Evolutionary conservation across 805 yeast genomes (phyloP).

Genomic region (Jamesozyma hellenica): DNA sequence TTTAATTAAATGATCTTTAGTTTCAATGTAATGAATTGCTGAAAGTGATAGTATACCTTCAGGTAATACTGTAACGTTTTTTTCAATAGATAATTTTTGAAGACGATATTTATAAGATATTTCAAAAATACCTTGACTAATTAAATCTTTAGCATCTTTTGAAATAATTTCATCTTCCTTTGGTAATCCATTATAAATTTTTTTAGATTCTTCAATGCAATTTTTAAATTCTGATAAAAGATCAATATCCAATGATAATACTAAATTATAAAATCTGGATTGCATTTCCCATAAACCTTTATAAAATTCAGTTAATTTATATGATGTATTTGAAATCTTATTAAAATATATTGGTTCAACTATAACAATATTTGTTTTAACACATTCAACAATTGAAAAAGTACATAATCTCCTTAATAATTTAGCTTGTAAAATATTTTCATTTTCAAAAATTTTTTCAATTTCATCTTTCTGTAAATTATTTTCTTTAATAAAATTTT

Average conservation of each 20-base stretch:
- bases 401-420: slow-evolving; percentile 56
- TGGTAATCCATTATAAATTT: slow-evolving; percentile 33
- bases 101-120: slow-evolving; percentile 30
- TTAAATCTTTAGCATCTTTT: slow-evolving; percentile 26
- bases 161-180: slow-evolving; percentile 22
- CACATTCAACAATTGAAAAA: slow-evolving; percentile 36
- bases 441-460: slow-evolving; percentile 41
- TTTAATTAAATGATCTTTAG: slow-evolving; percentile 11
- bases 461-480: slow-evolving; percentile 29
- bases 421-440: slow-evolving; percentile 52
- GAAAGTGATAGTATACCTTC: slow-evolving; percentile 28
- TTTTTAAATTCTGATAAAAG: slow-evolving; percentile 33
- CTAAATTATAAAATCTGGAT: slow-evolving; percentile 39
- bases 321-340: slow-evolving; percentile 12
- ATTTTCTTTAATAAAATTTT: slow-evolving; percentile 10
- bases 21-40: slow-evolving; percentile 17
- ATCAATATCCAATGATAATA: slow-evolving; percentile 59
- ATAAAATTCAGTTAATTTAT: slow-evolving; percentile 17
- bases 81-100: slow-evolving; percentile 23
- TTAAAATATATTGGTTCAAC: slow-evolving; percentile 21
- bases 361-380: slow-evolving; percentile 22
- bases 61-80: slow-evolving; percentile 25
- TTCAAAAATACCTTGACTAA: slow-evolving; percentile 30
- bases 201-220: slow-evolving; percentile 31
- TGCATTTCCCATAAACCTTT: slow-evolving; percentile 26